Conservation (phyloP, 768 basidiomycete genomes). For the Termitomyces sp. region DNA sequence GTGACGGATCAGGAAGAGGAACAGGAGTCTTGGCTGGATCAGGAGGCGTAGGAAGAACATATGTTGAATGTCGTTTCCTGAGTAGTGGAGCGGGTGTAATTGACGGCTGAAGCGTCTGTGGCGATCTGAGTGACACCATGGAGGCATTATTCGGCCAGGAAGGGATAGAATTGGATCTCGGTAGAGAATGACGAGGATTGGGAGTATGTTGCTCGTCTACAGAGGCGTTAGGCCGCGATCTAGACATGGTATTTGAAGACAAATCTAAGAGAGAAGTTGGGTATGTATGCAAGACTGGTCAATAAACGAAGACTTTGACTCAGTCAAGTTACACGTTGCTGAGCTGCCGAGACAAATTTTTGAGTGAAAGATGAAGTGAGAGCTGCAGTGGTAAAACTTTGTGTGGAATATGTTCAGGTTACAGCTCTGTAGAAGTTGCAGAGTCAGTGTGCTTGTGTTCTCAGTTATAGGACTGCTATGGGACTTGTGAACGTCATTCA, state of each 20-base stretch:
- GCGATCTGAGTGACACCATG: constrained; percentile 14
- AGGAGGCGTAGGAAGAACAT: constrained; percentile 16
- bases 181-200: constrained; percentile 9
- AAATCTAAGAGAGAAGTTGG: not conserved
- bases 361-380: not conserved
- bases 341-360: not conserved
- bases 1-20: constrained; percentile 17
- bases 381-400: not conserved
- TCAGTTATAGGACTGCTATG: not conserved
- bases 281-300: not conserved
- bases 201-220: not conserved
- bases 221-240: constrained; percentile 2
- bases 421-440: not conserved
- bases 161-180: constrained; percentile 15
- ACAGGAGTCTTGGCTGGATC: constrained; percentile 15
- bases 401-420: not conserved
- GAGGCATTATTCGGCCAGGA: constrained; percentile 15
- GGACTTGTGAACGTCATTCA: constrained; percentile 6
- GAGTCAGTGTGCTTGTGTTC: constrained; percentile 2
- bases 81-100: constrained; percentile 11
- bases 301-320: not conserved
- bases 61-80: constrained; percentile 28
- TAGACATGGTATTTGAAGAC: constrained; percentile 1
- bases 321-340: not conserved
- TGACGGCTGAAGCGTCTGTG: constrained; percentile 2